These are phyloP conservation scores for Triadica sebifera DNA, from an alignment of 345 rosid species.

Conservation along the genomic window DNA sequence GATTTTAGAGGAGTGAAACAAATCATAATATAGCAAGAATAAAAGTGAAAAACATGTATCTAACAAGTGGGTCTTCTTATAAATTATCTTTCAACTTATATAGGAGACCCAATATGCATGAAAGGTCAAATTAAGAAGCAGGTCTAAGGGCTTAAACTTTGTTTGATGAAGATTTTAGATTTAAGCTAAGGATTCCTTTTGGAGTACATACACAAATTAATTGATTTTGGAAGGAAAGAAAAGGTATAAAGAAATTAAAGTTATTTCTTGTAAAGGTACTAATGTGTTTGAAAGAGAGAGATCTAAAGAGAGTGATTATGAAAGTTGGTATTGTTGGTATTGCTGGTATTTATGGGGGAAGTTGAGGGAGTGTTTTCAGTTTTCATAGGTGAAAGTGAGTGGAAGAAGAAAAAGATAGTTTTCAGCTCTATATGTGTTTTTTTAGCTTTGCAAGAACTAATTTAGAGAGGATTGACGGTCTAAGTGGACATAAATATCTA, in stretches of 20 bases:
- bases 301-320: too few relatives aligned
- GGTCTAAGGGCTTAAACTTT: not conserved
- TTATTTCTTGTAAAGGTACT: too few relatives aligned
- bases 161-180: not conserved
- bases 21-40: too few relatives aligned
- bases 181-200: too few relatives aligned
- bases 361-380: slow-evolving; percentile 49
- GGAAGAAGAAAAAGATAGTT: slow-evolving; percentile 19
- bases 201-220: too few relatives aligned
- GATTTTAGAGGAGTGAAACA: too few relatives aligned
- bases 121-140: not conserved
- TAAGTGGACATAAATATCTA: too few relatives aligned
- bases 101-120: not conserved
- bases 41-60: too few relatives aligned
- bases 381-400: slow-evolving; percentile 26
- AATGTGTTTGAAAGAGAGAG: not conserved
- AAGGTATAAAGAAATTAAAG: too few relatives aligned
- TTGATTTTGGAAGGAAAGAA: too few relatives aligned
- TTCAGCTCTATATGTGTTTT: not conserved
- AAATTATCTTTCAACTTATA: too few relatives aligned
- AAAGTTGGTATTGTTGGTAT: slow-evolving; percentile 38
- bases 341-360: slow-evolving; percentile 54
- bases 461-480: not conserved
- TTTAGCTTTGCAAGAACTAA: slow-evolving; percentile 16
- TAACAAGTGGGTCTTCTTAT: too few relatives aligned